phyloP scores from a whole-genome alignment of 257 asterid genomes.

The Fraxinus pennsylvanica region DNA sequence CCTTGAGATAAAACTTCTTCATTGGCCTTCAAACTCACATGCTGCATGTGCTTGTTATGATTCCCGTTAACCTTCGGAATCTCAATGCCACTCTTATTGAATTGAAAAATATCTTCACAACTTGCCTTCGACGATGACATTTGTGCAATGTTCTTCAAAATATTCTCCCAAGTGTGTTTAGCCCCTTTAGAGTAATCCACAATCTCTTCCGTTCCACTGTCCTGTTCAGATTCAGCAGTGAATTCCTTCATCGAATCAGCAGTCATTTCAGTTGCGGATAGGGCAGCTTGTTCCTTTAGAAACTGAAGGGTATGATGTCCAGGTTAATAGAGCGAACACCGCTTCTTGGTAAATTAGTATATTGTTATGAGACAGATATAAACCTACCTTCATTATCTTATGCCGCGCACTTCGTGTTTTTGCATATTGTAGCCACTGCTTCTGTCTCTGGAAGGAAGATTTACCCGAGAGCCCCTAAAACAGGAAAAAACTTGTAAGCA shows the following conservation, averaged over 20 bases:
- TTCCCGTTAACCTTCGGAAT: slow-evolving; percentile 62
- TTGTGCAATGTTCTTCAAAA: slow-evolving; percentile 51
- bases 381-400: slow-evolving; percentile 88
- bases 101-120: slow-evolving; percentile 41
- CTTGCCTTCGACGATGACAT: slow-evolving; percentile 37
- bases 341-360: background rate
- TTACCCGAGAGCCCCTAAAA: slow-evolving; percentile 80
- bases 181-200: slow-evolving; percentile 49
- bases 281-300: slow-evolving; percentile 87
- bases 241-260: slow-evolving; percentile 77
- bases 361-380: slow-evolving; percentile 7
- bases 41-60: slow-evolving; percentile 73
- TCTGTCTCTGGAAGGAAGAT: slow-evolving; percentile 90
- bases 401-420: slow-evolving; percentile 95
- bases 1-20: slow-evolving; percentile 82
- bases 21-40: slow-evolving; percentile 58
- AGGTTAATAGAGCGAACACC: slow-evolving; percentile 17
- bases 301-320: slow-evolving; percentile 52
- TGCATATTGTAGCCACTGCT: slow-evolving; percentile 93
- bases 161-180: slow-evolving; percentile 61
- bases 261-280: slow-evolving; percentile 78
- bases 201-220: slow-evolving; percentile 53
- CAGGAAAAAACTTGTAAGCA: slow-evolving; percentile 16
- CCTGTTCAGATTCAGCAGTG: slow-evolving; percentile 58
- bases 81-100: slow-evolving; percentile 33